Base-by-base conservation (phyloP, 23 red algal genomes). In the Chondrus crispus region DNA sequence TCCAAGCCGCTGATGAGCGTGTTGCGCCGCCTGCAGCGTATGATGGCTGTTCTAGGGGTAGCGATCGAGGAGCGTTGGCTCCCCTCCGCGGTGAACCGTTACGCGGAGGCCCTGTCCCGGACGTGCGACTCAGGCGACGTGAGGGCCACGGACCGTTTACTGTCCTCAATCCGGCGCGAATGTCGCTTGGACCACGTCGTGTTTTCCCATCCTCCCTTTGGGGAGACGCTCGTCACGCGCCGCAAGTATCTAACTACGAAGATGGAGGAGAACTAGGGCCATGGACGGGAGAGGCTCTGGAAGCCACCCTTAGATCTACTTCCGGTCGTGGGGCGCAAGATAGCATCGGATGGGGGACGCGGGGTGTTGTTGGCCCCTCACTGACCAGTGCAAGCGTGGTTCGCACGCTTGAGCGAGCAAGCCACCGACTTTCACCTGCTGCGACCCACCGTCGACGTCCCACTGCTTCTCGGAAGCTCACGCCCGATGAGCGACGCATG, bases 261-360 rank as follows among this genome's bases (percentile, higher is more conserved):
- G 44, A 12, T 76, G 71, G 11, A 48, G 39, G 71, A 76, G 39
- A 38, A 76, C 71, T 76, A 38, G 37, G 44, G 71, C 7, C 30
- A 76, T 38, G 71, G 71, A 24, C 24, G 71, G 44, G 71, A 26
- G 71, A 43, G 71, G 71, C 7, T 76, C 4, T 48, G 37, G 71
- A 76, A 76, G 24, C 71, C 71, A 5, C 71, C 71, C 4, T 48
- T 76, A 26, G 71, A 76, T 48, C 43, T 76, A 8, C 71, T 76
- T 24, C 71, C 71, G 39, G n/a, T 43, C 19, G 44, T 76, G 11
- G 71, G 4, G 28, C 11, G 71, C 39, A 76, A 76, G 39, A 38
- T 76, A 38, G 39, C 37, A 37, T 8, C 6, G 28, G 71, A 76
- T 24, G 39, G 71, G 28, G 11, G 39, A 26, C 39, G 19, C 30